Evolutionary conservation across 371 early-diverging fungal species (phyloP), one percentile per base, ranked within the genome.

Genomic region (Coemansia sp.): DNA sequence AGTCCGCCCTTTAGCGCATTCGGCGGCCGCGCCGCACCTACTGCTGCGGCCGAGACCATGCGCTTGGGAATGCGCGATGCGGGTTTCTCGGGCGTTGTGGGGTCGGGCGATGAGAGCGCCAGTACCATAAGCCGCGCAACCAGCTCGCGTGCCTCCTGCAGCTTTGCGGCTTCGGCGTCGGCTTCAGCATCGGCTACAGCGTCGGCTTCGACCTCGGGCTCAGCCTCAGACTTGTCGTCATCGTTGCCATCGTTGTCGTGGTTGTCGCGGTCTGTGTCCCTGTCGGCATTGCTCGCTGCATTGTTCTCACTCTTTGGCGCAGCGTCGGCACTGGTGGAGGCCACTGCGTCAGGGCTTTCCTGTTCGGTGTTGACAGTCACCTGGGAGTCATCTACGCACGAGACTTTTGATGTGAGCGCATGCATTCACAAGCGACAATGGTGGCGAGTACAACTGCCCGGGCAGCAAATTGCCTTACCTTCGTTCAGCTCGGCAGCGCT

Each of bases 51-150:
- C 0, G 65, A 55, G 8, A 57, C 65, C 4, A 58, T 11, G n/a
- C 69, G 70, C 41, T 65, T 64, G 12, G 74, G 65, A 38, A 70
- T 65, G 36, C 74, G 65, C 10, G 65, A 43, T 12, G 54, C 20
- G 7, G 47, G 20, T 47, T 69, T 72, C 20, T 65, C 61, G 1
- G 49, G 55, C 2, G 61, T 34, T 7, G 61, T 34, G 4, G 74
- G 58, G 6, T 70, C 74, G 2, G 65, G 55, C 20, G 74, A 69
- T 1, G 74, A 60, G 36, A 72, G 51, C 3, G 74, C 74, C 45
- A 72, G 62, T 43, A 72, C 69, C 74, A 72, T 72, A 47, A 72
- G 52, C 4, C 65, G 70, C 9, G 74, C 74, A 38, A 72, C 59
- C 57, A 72, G 59, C 55, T 72, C 74, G 50, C 74, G 74, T 2